A percentile compares a stretch with the other conserved stretches of the same genome.
These are phyloP conservation scores for Vitis rotundifolia DNA, from an alignment of 164 flowering plant genomes.

Conservation along the genomic window DNA sequence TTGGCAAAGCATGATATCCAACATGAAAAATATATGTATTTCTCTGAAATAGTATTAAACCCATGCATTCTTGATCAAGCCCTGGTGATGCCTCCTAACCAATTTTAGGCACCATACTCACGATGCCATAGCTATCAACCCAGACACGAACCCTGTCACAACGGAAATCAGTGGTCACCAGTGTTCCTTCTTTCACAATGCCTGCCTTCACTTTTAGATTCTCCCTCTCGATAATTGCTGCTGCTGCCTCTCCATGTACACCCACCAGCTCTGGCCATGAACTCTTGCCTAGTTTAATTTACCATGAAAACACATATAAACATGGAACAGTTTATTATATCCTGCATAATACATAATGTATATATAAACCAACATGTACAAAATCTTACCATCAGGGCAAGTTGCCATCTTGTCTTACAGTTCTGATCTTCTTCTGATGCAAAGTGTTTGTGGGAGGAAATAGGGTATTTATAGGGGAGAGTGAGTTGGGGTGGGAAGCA, in stretches of 20 bases:
- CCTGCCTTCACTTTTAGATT: not conserved
- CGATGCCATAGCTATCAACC: constrained; percentile 8
- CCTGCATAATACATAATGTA: not conserved
- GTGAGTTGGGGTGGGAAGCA: not conserved
- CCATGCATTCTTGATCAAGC: no score
- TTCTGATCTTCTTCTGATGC: not conserved
- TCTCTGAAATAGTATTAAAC: no score
- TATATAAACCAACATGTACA: no score
- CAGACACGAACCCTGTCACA: constrained; percentile 28
- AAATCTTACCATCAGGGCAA: no score
- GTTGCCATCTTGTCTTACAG: no score
- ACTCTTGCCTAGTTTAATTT: constrained; percentile 9
- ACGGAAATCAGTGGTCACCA: not conserved
- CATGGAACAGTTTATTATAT: not conserved
- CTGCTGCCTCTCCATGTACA: constrained; percentile 5
- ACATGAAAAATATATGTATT: no score
- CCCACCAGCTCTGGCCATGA: constrained; percentile 18
- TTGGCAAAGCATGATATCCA: no score
- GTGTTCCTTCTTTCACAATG: not conserved
- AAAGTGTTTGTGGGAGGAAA: not conserved
- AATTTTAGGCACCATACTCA: constrained; percentile 3
- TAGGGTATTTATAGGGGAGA: not conserved
- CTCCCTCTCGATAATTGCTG: constrained; percentile 8
- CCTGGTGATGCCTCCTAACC: constrained; percentile 6
- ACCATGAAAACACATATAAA: not conserved